Conservation (phyloP, 2,329 filamentous ascomycete species). For the Rutstroemia sp. region DNA sequence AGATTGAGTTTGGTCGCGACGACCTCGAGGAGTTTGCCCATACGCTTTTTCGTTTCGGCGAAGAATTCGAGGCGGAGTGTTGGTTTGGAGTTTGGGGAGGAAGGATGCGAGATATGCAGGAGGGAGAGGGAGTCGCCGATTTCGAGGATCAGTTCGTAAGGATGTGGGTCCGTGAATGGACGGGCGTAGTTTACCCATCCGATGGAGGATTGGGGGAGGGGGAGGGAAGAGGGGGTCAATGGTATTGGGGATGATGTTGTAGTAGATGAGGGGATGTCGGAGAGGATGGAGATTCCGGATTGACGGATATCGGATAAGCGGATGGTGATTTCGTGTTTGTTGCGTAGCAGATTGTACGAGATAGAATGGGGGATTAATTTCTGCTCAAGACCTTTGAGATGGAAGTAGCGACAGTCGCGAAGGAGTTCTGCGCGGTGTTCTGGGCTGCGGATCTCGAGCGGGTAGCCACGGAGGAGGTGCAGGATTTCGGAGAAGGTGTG, state of each 20-base stretch:
- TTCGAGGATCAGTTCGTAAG: conserved; percentile 72
- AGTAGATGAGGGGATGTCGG: conserved; percentile 33
- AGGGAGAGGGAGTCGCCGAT: conserved; percentile 56
- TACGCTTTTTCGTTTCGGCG: conserved; percentile 58
- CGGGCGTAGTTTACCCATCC: conserved; percentile 73
- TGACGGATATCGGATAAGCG: conserved; percentile 83
- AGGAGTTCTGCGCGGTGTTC: conserved; percentile 71
- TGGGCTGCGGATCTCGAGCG: conserved; percentile 67
- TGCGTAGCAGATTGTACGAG: conserved; percentile 63
- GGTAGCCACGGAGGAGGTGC: conserved; percentile 76
- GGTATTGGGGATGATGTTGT: conserved; percentile 21
- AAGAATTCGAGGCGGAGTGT: conserved; percentile 52
- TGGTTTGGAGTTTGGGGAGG: conserved; percentile 30
- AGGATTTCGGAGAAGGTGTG: conserved; percentile 78
- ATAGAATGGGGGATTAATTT: conserved; percentile 72
- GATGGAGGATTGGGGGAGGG: conserved; percentile 13
- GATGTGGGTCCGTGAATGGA: conserved; percentile 72
- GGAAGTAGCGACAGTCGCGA: conserved; percentile 85
- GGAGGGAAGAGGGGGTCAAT: conserved; percentile 13
- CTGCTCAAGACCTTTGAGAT: conserved; percentile 87
- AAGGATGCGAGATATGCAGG: conserved; percentile 44
- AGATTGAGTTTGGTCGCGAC: conserved; percentile 74
- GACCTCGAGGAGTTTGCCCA: conserved; percentile 70
- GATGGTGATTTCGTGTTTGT: conserved; percentile 68
- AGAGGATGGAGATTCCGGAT: conserved; percentile 64